Evolutionary conservation across 768 basidiomycete genomes (phyloP).

Genomic region (Kwoniella europaea): DNA sequence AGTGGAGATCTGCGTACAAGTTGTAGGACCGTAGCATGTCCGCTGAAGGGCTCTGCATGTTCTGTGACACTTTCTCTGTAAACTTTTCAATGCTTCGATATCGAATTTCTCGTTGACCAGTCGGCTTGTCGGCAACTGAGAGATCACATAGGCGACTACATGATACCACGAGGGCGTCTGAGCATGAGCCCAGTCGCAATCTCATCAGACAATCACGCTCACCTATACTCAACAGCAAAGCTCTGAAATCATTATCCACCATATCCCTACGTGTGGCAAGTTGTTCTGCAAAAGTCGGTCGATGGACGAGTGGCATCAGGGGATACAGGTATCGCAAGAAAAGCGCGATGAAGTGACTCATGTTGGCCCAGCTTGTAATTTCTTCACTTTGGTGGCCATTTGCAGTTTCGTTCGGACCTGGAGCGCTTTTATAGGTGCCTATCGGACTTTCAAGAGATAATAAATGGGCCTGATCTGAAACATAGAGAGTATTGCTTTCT

Average conservation of each 20-base stretch:
- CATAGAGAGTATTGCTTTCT: slow-evolving; percentile 14
- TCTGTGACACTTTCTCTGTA: slow-evolving; percentile 49
- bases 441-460: slow-evolving; percentile 43
- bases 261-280: slow-evolving; percentile 49
- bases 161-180: background rate
- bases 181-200: background rate
- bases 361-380: slow-evolving; percentile 47
- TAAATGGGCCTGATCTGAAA: slow-evolving; percentile 47
- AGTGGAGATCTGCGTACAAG: slow-evolving; percentile 48
- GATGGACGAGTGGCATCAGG: slow-evolving; percentile 47
- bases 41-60: slow-evolving; percentile 46
- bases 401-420: background rate
- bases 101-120: slow-evolving; percentile 49
- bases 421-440: slow-evolving; percentile 16
- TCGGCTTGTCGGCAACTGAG: slow-evolving; percentile 46
- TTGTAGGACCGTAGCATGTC: slow-evolving; percentile 50
- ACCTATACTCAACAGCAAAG: slow-evolving; percentile 51
- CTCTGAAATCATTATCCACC: slow-evolving; percentile 47
- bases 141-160: slow-evolving; percentile 54
- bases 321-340: slow-evolving; percentile 52
- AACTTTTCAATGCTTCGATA: slow-evolving; percentile 47
- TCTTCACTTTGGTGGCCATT: slow-evolving; percentile 42
- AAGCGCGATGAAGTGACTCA: slow-evolving; percentile 47
- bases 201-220: slow-evolving; percentile 17
- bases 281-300: slow-evolving; percentile 49